A percentile compares a stretch with the other conserved stretches of the same genome.
phyloP scores from a whole-genome alignment of 1,284 basidiomycete species.

The Sanguinoderma infundibulare region DNA sequence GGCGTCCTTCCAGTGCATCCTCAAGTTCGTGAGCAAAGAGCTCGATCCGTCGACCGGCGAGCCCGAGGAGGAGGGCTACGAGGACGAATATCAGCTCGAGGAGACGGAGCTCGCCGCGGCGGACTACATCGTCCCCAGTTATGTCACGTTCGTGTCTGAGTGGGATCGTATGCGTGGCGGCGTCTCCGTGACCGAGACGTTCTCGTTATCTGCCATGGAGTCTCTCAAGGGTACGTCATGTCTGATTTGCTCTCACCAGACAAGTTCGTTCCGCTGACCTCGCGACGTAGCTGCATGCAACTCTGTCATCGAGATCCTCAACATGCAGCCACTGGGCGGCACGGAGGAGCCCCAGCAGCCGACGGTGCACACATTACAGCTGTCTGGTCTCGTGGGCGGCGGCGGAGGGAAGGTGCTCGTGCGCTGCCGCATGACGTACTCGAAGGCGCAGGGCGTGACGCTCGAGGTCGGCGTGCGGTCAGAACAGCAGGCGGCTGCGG shows the following conservation, averaged over 20 bases:
- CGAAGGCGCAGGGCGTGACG: slow-evolving; percentile 91
- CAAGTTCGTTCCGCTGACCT: no score
- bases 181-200: slow-evolving; percentile 88
- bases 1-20: slow-evolving; percentile 90
- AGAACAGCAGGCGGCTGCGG: slow-evolving; percentile 85
- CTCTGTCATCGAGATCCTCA: slow-evolving; percentile 91
- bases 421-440: slow-evolving; percentile 95
- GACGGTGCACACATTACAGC: slow-evolving; percentile 92
- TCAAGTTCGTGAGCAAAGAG: slow-evolving; percentile 98
- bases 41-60: slow-evolving; percentile 96
- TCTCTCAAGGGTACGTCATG: slow-evolving; percentile 82
- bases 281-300: slow-evolving; percentile 79
- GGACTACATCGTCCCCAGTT: slow-evolving; percentile 93
- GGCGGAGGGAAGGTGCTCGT: slow-evolving; percentile 94
- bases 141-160: slow-evolving; percentile 89
- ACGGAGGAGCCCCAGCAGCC: slow-evolving; percentile 81
- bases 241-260: not conserved
- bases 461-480: slow-evolving; percentile 94
- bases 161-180: slow-evolving; percentile 91
- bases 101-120: slow-evolving; percentile 94
- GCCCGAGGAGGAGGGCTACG: slow-evolving; percentile 98
- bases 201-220: slow-evolving; percentile 91
- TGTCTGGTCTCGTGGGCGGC: slow-evolving; percentile 88
- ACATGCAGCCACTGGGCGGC: slow-evolving; percentile 96
- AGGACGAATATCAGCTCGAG: slow-evolving; percentile 98